phyloP scores from a whole-genome alignment of 116 monocot genomes.

The Phalaenopsis hybrid region DNA sequence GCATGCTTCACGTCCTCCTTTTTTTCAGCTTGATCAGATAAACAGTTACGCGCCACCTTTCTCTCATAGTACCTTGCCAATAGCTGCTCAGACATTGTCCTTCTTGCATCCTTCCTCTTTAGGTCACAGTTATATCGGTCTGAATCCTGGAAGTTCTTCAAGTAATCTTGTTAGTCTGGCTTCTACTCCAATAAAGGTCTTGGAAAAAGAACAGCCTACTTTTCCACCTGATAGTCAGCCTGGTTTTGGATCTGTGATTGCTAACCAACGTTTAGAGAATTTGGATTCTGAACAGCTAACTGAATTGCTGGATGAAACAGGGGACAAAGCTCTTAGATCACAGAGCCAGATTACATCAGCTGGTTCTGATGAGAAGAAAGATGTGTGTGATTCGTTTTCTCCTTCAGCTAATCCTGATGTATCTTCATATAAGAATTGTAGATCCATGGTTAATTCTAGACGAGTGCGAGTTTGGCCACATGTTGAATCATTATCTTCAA shows the following conservation, averaged over 20 bases:
- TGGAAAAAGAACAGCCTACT: background rate
- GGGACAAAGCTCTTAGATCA: conserved; percentile 17
- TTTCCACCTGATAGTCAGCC: conserved; percentile 14
- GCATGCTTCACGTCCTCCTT: conserved; percentile 50
- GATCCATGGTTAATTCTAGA: conserved; percentile 19
- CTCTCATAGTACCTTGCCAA: conserved; percentile 51
- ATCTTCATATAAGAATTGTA: conserved; percentile 22
- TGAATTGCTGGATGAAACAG: conserved; percentile 15
- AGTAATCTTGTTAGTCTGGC: conserved; percentile 20
- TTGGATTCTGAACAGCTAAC: conserved; percentile 11
- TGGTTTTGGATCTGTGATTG: conserved; percentile 5
- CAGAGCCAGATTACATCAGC: conserved; percentile 8
- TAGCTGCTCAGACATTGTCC: conserved; percentile 47
- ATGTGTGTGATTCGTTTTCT: conserved; percentile 15
- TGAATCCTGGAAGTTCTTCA: conserved; percentile 23
- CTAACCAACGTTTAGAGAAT: conserved; percentile 17
- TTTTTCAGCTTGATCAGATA: conserved; percentile 78
- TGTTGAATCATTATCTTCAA: conserved; percentile 16
- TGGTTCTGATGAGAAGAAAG: conserved; percentile 15
- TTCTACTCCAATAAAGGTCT: conserved; percentile 27
- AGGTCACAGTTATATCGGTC: conserved; percentile 29
- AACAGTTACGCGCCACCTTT: conserved; percentile 43
- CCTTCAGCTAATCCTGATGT: conserved; percentile 21
- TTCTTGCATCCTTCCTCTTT: conserved; percentile 48
- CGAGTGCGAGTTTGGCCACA: conserved; percentile 12